Base-by-base conservation (phyloP, 805 yeast genomes). In the Komagataella ulmi region DNA sequence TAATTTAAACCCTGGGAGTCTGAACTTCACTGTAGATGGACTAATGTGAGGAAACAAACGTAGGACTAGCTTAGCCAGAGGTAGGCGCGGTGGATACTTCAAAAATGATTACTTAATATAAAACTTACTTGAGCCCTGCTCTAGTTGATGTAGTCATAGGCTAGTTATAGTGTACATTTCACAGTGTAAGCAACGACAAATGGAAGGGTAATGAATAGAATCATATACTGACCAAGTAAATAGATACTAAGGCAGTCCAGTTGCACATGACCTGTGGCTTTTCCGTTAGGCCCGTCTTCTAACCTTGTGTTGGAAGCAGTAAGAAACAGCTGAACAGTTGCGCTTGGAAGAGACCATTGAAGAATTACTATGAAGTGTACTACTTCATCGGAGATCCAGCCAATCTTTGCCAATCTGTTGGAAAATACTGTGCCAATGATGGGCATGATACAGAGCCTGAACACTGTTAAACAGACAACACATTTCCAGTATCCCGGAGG, bases 401-500 rank as follows among this genome's bases (percentile, higher is more conserved):
- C 76, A 7, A 71, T 74, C 17, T 70, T 62, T 48, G 69, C 56
- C 49, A 79, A 55, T 17, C 75, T 76, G 3, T 74, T 68, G 7
- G 74, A 69, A 56, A 76, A 59, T 1, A 77, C 74, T 2, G 76
- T 74, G 0, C 83, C 83, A 46, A 77, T 67, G 6, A 78, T 75
- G 1, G 83, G 83, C 50, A 77, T 54, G 3, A 79, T 51, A 7
- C 72, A 62, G 21, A 78, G 61, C 53, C 81, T 62, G 47, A 66
- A 66, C 2, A 61, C 54, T 0, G 77, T 71, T 18, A 75, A 66
- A 54, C 67, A 65, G 18, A 76, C 54, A 2, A 77, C 79, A 2
- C 77, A 72, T 58, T 76, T 77, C 82, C 82, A 78, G 60, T 78
- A 79, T 0, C 82, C 82, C 17, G 64, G 57, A 7, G 79, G 77